These are phyloP conservation scores for Prosopis cineraria DNA, from an alignment of 306 rosid genomes.

Conservation along the genomic window DNA sequence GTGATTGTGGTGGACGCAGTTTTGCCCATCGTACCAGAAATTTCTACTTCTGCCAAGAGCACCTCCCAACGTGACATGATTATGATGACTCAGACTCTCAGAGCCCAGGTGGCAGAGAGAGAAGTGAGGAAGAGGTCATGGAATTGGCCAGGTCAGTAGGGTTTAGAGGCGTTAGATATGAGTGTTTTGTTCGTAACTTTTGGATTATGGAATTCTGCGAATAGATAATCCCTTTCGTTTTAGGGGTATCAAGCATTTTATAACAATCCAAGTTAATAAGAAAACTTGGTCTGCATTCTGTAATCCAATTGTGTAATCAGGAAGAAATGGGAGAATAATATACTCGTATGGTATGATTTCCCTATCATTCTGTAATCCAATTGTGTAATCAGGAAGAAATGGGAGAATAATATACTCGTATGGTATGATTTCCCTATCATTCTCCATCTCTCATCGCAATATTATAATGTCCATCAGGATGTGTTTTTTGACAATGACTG, in stretches of 20 bases:
- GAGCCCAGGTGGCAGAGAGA: constrained; percentile 28
- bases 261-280: accelerated
- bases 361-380: too few relatives aligned
- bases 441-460: too few relatives aligned
- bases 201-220: constrained; percentile 33
- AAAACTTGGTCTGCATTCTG: background rate
- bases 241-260: too few relatives aligned
- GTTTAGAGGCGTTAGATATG: constrained; percentile 18
- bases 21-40: background rate
- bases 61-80: background rate
- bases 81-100: constrained; percentile 20
- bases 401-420: too few relatives aligned
- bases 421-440: too few relatives aligned
- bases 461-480: too few relatives aligned
- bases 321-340: too few relatives aligned
- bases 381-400: background rate
- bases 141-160: constrained; percentile 21
- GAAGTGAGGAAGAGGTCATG: constrained; percentile 28
- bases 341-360: too few relatives aligned
- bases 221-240: background rate
- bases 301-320: background rate
- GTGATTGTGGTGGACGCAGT: constrained; percentile 23
- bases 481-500: too few relatives aligned
- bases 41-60: background rate
- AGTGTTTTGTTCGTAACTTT: background rate